phyloP scores from a whole-genome alignment of 2,329 filamentous ascomycete species.

The Penicillium sp. region DNA sequence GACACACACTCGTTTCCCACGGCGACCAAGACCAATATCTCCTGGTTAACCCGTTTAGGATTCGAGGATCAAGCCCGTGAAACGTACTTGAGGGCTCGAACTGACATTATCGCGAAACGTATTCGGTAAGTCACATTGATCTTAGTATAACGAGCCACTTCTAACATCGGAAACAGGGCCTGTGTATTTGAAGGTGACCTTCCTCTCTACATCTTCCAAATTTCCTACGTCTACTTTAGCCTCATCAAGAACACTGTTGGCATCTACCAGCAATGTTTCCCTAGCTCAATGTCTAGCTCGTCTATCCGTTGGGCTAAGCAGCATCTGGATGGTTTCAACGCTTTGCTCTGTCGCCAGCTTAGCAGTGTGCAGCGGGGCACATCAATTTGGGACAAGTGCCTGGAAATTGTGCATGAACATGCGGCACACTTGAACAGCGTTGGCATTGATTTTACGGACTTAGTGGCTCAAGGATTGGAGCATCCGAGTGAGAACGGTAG shows the following conservation, averaged over 20 bases:
- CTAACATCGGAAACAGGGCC: conserved; percentile 59
- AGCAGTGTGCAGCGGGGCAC: conserved; percentile 79
- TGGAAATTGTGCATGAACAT: conserved; percentile 78
- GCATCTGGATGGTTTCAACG: conserved; percentile 87
- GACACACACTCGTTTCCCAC: conserved; percentile 73
- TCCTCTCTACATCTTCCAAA: conserved; percentile 88
- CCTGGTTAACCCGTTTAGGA: conserved; percentile 80
- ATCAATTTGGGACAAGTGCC: conserved; percentile 76
- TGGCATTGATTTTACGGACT: conserved; percentile 81
- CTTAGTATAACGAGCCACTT: not conserved
- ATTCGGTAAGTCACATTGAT: conserved; percentile 62
- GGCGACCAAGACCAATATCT: conserved; percentile 77
- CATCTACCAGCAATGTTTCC: conserved; percentile 85
- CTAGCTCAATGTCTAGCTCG: conserved; percentile 82
- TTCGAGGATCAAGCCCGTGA: conserved; percentile 88
- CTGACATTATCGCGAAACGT: conserved; percentile 74
- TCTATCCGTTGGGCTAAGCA: conserved; percentile 99
- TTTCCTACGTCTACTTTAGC: conserved; percentile 94
- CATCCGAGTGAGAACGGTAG: conserved; percentile 3
- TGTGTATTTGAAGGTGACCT: conserved; percentile 94
- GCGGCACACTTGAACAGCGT: conserved; percentile 78
- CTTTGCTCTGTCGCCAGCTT: conserved; percentile 75
- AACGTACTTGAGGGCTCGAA: conserved; percentile 78
- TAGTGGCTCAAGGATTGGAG: conserved; percentile 64
- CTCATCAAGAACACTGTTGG: conserved; percentile 90